A percentile compares a stretch with the other conserved stretches of the same genome.
Conservation (phyloP, 2,329 filamentous ascomycete genomes). For the Cylindrodendrum hubeiense region DNA sequence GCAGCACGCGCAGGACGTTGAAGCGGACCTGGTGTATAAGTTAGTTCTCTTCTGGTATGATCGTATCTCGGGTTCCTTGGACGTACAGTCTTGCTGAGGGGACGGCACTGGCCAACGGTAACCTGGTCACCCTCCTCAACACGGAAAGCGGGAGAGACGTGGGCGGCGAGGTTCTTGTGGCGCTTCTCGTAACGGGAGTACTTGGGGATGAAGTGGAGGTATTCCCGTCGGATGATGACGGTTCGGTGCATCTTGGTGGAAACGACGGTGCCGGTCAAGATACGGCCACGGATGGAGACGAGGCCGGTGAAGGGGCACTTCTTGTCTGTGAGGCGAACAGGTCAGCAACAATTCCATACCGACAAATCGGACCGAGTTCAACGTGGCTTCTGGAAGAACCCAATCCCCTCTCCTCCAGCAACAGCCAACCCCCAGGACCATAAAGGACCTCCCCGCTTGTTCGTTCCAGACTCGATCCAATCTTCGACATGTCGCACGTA, state of each 20-base stretch:
- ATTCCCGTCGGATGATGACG: conserved; percentile 98
- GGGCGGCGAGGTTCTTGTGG: conserved; percentile 99
- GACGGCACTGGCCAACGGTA: conserved; percentile 99
- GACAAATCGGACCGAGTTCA: not conserved
- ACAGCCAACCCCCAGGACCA: not conserved
- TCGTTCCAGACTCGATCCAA: conserved; percentile 21
- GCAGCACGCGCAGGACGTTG: conserved; percentile 99
- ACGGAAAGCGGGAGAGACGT: conserved; percentile 99
- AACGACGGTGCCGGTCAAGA: conserved; percentile 98
- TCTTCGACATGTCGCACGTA: conserved; percentile 68
- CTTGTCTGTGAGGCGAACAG: conserved; percentile 79
- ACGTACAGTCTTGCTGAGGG: conserved; percentile 99
- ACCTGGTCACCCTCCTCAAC: conserved; percentile 99
- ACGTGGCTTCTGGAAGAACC: not conserved
- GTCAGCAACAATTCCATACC: conserved; percentile 40
- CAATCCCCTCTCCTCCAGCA: not conserved
- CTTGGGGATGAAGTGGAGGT: conserved; percentile 99
- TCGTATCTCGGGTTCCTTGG: not conserved
- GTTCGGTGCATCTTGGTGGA: conserved; percentile 99
- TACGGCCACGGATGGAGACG: conserved; percentile 99
- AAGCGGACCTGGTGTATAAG: conserved; percentile 81
- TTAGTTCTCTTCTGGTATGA: conserved; percentile 37
- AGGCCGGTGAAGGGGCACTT: conserved; percentile 99
- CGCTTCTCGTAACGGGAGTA: conserved; percentile 99
- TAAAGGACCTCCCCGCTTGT: not conserved